Evolutionary conservation across 768 basidiomycete genomes (phyloP), one percentile per base, ranked within the genome.

Genomic region (Rhodocollybia butyracea): DNA sequence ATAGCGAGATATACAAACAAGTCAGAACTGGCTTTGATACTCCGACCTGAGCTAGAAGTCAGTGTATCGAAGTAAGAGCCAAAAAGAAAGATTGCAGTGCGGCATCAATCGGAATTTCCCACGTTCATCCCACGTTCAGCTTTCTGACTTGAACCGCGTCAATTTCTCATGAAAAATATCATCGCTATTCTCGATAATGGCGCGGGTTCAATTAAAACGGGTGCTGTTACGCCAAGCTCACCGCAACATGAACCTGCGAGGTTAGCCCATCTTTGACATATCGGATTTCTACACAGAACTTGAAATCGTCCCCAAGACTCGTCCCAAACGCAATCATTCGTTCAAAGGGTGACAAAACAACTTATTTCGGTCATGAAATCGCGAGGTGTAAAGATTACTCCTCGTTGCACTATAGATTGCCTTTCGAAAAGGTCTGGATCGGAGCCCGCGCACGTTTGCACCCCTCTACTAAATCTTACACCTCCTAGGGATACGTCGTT

Each of bases 291-390:
- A 7, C 11, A 10, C 12, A 15, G 10, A 17, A 26, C 3, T 22
- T 4, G 22, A 30, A 4, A 13, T 39, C 8, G 19, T 10, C 7
- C 13, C 19, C 19, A 26, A 93, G 91, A 63, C 72, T 88, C 22
- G 79, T 91, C 32, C 77, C 84, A 19, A 98, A 98, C 67, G 88
- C 90, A 19, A 82, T 95, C 56, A 81, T 89, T 43, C 82, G 92
- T 54, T 91, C 91, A 40, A 93, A 91, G 68, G 85, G 83, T 24
- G 94, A 94, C 73, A 88, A 85, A 64, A 72, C 74, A 58, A 86
- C 87, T 15, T 96, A 92, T 70, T 80, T 94, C 61, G 94, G 91
- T 2, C 91, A 95, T 65, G 91, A 98, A 66, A 73, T 95, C 54
- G 82, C 79, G 22, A 72, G 71, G 13, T 96, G 94, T 69, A 76